Conservation (phyloP, 371 early-diverging fungal species). For the Mucor circinelloides region DNA sequence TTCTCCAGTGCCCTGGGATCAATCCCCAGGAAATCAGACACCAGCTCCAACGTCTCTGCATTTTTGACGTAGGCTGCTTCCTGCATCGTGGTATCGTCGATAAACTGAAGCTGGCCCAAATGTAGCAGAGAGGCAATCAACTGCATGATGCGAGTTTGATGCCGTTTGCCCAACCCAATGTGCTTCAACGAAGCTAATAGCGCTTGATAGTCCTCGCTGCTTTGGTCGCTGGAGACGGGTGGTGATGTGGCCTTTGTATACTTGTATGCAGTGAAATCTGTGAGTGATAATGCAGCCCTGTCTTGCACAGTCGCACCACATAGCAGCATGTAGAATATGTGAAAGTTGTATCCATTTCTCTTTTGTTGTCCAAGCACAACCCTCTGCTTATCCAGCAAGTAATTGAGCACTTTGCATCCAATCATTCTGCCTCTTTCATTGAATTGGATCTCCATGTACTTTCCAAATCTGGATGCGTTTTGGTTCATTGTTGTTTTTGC, state of each 20-base stretch:
- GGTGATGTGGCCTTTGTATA: constrained; percentile 37
- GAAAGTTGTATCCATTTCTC: constrained; percentile 78
- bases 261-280: constrained; percentile 21
- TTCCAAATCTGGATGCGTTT: constrained; percentile 89
- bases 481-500: constrained; percentile 42
- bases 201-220: neutral
- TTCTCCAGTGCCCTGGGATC: constrained; percentile 75
- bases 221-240: neutral
- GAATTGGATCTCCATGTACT: constrained; percentile 92
- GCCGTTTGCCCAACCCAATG: constrained; percentile 76
- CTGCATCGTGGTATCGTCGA: constrained; percentile 53
- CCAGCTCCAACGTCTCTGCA: constrained; percentile 68
- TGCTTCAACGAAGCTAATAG: constrained; percentile 75
- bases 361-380: constrained; percentile 53
- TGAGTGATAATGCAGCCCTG: constrained; percentile 30
- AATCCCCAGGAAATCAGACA: constrained; percentile 88
- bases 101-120: constrained; percentile 85
- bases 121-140: constrained; percentile 83
- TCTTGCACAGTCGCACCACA: constrained; percentile 46
- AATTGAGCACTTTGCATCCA: constrained; percentile 93
- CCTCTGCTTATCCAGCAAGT: constrained; percentile 87
- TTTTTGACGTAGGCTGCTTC: constrained; percentile 78
- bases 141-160: constrained; percentile 81
- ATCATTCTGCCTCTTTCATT: constrained; percentile 84
- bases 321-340: constrained; percentile 89